phyloP scores from a whole-genome alignment of 2,329 filamentous ascomycete species.

The Sphaerulina musiva region DNA sequence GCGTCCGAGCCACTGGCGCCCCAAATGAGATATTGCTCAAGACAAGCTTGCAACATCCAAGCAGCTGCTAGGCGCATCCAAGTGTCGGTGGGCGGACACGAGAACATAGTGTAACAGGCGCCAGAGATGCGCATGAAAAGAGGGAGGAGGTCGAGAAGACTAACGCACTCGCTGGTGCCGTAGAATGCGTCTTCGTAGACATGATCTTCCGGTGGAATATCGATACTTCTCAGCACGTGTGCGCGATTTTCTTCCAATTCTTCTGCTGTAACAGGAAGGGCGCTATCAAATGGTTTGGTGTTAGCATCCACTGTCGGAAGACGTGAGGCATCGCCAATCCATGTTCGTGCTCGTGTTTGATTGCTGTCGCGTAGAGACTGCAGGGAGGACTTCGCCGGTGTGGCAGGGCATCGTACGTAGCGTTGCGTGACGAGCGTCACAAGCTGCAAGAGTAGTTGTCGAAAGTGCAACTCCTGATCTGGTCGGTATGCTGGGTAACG shows the following conservation, averaged over 20 bases:
- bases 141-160: constrained; percentile 40
- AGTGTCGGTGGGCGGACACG: constrained; percentile 33
- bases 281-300: constrained; percentile 13
- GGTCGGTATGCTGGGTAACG: constrained; percentile 34
- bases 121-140: constrained; percentile 46
- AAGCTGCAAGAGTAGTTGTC: constrained; percentile 45
- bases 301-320: constrained; percentile 15
- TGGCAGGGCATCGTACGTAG: constrained; percentile 35
- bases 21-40: constrained; percentile 44
- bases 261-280: constrained; percentile 11
- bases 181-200: constrained; percentile 29
- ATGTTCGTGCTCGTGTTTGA: constrained; percentile 29
- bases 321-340: constrained; percentile 22
- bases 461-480: constrained; percentile 41
- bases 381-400: constrained; percentile 35
- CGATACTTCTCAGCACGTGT: constrained; percentile 19
- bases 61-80: constrained; percentile 44
- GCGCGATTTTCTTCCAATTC: constrained; percentile 24
- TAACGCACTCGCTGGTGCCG: constrained; percentile 32
- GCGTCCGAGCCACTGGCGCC: constrained; percentile 34
- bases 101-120: constrained; percentile 29
- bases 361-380: constrained; percentile 35
- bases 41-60: constrained; percentile 46
- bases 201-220: constrained; percentile 23
- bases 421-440: constrained; percentile 41